Evolutionary conservation across 306 rosid genomes (phyloP), one percentile per base, ranked within the genome.

Genomic region (Rosa persica): DNA sequence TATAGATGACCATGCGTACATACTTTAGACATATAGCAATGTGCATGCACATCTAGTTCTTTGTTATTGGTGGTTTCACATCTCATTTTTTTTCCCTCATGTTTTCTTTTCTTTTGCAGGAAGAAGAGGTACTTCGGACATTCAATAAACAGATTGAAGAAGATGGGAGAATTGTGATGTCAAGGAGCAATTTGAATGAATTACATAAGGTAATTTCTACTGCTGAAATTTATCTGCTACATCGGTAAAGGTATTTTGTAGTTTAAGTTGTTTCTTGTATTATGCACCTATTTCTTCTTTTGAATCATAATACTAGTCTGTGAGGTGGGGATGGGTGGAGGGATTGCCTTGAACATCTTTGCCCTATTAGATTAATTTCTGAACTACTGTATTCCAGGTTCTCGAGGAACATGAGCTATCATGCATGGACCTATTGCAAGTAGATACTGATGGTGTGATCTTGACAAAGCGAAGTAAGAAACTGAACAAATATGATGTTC

Each of bases 131-230:
- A 43, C 96, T 93, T 70, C 78, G 44, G 83, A 87, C 91, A 68
- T 95, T 95, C 84, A 87, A 86, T 82, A 95, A 93, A 82, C 99
- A 95, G 85, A 88, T 95, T 22, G 99, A 95, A 74, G 98, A 95
- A 77, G 99, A 95, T 81, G 85, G 92, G 77, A 87, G 88, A 89
- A 82, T 95, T 79, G 90, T 95, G 84, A 85, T 86, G 80, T 89
- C 97, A 55, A 86, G 98, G 55, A 93, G 97, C 85, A 93, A 93
- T 90, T 81, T 93, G 84, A 89, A 89, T 84, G 97, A 91, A 83
- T 65, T 95, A 76, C 87, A 90, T 5, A 91, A 91, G 97, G 98
- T 89, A 81, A 71, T 44, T 72, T 61, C 38, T 72, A 66, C 78
- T 69, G 60, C 48, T 46, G 39, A 65, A 62, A 73, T 72, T 19